A percentile compares a stretch with the other conserved stretches of the same genome.
phyloP scores from a whole-genome alignment of 768 basidiomycete genomes.

The Boletellus sp. region DNA sequence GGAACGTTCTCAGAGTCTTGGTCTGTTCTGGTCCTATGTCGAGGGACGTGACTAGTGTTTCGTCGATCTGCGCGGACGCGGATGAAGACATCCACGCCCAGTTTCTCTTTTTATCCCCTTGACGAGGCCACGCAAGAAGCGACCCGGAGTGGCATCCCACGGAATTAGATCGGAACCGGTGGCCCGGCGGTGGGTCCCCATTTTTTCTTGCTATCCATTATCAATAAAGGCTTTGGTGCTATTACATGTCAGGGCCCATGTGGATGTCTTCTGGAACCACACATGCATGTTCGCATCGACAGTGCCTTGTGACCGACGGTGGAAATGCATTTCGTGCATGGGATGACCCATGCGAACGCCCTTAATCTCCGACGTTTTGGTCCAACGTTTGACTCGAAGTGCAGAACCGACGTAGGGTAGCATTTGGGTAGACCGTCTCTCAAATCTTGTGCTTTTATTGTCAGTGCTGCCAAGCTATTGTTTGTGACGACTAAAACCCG shows the following conservation, averaged over 20 bases:
- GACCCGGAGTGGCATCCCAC: too few species aligned
- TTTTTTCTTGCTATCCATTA: too few species aligned
- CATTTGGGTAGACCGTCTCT: not conserved
- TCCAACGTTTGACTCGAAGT: not conserved
- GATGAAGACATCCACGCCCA: conserved; percentile 31
- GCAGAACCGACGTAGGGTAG: not conserved
- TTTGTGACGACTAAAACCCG: not conserved
- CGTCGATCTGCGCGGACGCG: conserved; percentile 20
- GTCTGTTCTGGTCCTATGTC: not conserved
- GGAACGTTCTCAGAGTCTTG: conserved; percentile 27
- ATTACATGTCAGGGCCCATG: too few species aligned
- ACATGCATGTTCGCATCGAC: conserved; percentile 31
- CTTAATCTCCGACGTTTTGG: not conserved
- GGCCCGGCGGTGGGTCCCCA: too few species aligned
- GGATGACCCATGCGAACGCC: not conserved
- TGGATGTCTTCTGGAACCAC: conserved; percentile 7
- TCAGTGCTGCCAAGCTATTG: not conserved
- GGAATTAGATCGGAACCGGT: too few species aligned
- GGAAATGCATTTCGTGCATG: conserved; percentile 26
- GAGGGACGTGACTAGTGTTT: conserved; percentile 13
- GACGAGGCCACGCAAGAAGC: conserved; percentile 32
- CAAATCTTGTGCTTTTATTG: not conserved
- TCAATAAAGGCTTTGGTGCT: too few species aligned
- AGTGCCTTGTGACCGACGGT: conserved; percentile 28
- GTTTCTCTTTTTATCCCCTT: conserved; percentile 36